phyloP scores from a whole-genome alignment of 306 rosid species.

The Ammopiptanthus mongolicus region DNA sequence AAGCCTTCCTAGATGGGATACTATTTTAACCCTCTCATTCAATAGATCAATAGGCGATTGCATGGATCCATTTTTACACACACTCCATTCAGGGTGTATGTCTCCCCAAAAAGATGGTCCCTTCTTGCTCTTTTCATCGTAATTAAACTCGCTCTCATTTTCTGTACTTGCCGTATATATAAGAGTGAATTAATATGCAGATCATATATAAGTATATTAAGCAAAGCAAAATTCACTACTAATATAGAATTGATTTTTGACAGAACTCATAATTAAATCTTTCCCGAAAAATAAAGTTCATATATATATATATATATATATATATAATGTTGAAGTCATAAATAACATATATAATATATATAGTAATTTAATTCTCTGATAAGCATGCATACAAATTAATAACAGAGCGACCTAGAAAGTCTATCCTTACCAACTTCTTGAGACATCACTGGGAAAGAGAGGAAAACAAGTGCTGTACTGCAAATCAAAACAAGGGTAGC shows the following conservation, averaged over 20 bases:
- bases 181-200: neutral
- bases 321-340: neutral
- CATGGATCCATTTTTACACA: slow-evolving; percentile 51
- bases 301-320: too few relatives aligned
- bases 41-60: slow-evolving; percentile 76
- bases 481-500: slow-evolving; percentile 10
- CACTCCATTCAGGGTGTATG: slow-evolving; percentile 48
- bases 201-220: too few relatives aligned
- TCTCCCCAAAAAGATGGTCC: slow-evolving; percentile 78
- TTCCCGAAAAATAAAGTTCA: too few relatives aligned
- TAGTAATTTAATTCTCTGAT: neutral
- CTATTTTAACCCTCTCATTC: slow-evolving; percentile 39
- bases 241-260: neutral
- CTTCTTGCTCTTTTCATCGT: slow-evolving; percentile 20
- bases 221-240: neutral
- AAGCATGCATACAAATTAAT: neutral
- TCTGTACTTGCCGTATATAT: too few relatives aligned
- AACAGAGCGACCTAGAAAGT: neutral
- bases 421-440: slow-evolving; percentile 50
- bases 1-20: slow-evolving; percentile 31
- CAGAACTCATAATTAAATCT: too few relatives aligned
- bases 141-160: slow-evolving; percentile 53
- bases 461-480: slow-evolving; percentile 21
- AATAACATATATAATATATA: neutral
- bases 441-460: slow-evolving; percentile 25